phyloP scores from a whole-genome alignment of 495 filamentous ascomycete species.

The Penicillium diatomitis region DNA sequence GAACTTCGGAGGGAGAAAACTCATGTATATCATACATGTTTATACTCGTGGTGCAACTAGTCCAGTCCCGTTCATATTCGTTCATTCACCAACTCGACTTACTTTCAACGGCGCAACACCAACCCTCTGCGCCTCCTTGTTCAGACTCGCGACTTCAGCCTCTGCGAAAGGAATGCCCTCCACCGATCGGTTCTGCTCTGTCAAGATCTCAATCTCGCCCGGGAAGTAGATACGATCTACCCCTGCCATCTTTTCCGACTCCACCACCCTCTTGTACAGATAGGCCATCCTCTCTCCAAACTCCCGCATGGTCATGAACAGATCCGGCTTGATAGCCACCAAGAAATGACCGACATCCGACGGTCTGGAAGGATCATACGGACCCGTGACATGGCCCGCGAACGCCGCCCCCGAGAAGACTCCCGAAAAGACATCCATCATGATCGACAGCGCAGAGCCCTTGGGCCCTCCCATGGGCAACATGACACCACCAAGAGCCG shows the following conservation, averaged over 20 bases:
- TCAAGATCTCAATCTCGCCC: constrained; percentile 65
- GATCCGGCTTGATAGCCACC: constrained; percentile 64
- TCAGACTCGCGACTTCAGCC: constrained; percentile 56
- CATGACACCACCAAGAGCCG: constrained; percentile 64
- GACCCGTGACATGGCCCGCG: constrained; percentile 60
- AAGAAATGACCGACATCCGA: constrained; percentile 72
- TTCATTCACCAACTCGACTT: neutral
- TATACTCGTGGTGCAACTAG: too few relatives aligned
- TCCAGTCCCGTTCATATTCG: neutral
- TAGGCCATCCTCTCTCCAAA: constrained; percentile 63
- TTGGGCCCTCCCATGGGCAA: constrained; percentile 74
- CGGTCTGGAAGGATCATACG: constrained; percentile 58
- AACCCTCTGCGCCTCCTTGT: constrained; percentile 54
- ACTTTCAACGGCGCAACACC: constrained; percentile 28
- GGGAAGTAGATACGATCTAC: constrained; percentile 75
- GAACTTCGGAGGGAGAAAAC: too few relatives aligned
- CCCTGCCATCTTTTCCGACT: constrained; percentile 54
- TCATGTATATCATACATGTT: too few relatives aligned
- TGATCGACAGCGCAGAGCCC: constrained; percentile 59
- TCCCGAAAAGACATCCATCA: constrained; percentile 83
- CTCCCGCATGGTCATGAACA: constrained; percentile 63
- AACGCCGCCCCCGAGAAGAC: constrained; percentile 63
- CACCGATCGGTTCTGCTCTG: constrained; percentile 41
- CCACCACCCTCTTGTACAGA: constrained; percentile 55
- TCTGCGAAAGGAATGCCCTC: constrained; percentile 59